Evolutionary conservation across 345 rosid genomes (phyloP).

Genomic region (Gossypium stocksii): DNA sequence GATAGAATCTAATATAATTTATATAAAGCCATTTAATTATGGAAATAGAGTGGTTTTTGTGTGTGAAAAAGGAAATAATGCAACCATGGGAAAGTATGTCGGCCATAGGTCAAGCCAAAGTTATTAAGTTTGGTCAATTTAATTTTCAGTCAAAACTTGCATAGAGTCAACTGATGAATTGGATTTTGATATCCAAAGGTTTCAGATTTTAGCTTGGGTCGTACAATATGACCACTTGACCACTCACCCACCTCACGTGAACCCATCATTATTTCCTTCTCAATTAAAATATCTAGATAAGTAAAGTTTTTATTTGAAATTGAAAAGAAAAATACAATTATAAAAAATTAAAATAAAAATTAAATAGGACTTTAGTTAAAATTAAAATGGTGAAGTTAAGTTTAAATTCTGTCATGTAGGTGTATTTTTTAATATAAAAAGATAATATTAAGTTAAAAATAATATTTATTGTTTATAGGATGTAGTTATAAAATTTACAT

Average conservation of each 20-base stretch:
- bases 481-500: too few species aligned
- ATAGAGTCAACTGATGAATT: not conserved
- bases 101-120: not conserved
- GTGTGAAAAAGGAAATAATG: too few species aligned
- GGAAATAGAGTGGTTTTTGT: too few species aligned
- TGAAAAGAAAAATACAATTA: not conserved
- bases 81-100: not conserved
- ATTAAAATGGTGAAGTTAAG: too few species aligned
- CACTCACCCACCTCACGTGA: not conserved
- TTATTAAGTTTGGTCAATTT: not conserved
- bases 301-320: not conserved
- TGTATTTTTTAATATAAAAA: too few species aligned
- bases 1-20: too few species aligned
- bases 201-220: not conserved
- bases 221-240: not conserved
- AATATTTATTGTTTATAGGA: rapidly evolving
- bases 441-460: too few species aligned
- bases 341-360: too few species aligned
- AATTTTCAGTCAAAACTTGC: not conserved
- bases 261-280: not conserved
- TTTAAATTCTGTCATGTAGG: too few species aligned
- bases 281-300: not conserved
- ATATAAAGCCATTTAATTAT: too few species aligned
- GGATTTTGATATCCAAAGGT: not conserved
- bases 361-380: too few species aligned